Conservation (phyloP, 2,329 filamentous ascomycete genomes). For the Elsinoe perseae region DNA sequence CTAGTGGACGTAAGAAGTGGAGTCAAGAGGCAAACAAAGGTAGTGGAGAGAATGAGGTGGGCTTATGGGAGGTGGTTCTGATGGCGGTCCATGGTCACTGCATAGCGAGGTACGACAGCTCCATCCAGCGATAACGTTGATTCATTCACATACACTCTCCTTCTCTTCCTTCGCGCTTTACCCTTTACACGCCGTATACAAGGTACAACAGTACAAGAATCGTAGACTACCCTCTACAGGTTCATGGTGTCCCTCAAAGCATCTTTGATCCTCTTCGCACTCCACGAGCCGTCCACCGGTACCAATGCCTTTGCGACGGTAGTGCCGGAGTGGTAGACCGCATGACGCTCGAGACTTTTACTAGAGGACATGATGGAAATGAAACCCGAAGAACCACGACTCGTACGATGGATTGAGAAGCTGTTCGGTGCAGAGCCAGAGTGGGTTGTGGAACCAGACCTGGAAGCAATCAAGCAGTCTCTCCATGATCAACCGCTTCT, state of each 20-base stretch:
- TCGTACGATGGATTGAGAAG: not conserved
- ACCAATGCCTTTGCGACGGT: not conserved
- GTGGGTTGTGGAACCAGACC: not conserved
- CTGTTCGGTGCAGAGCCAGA: not conserved
- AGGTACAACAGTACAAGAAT: no score
- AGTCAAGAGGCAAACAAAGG: conserved; percentile 67
- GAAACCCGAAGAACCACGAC: not conserved
- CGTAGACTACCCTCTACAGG: not conserved
- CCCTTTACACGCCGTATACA: no score
- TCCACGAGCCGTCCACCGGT: not conserved
- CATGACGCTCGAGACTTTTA: no score
- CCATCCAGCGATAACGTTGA: no score
- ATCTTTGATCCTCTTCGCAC: not conserved
- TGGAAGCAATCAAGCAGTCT: not conserved
- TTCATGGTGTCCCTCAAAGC: not conserved
- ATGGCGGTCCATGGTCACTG: not conserved
- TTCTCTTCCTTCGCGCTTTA: no score
- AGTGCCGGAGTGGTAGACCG: no score
- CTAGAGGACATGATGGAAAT: no score
- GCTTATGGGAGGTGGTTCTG: conserved; percentile 69
- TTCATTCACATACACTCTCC: no score
- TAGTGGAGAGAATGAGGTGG: conserved; percentile 81
- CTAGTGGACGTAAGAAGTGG: conserved; percentile 72
- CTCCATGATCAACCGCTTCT: not conserved
- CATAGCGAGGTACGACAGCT: not conserved